phyloP scores from a whole-genome alignment of 2,329 filamentous ascomycete genomes.

The Plenodomus lindquistii region DNA sequence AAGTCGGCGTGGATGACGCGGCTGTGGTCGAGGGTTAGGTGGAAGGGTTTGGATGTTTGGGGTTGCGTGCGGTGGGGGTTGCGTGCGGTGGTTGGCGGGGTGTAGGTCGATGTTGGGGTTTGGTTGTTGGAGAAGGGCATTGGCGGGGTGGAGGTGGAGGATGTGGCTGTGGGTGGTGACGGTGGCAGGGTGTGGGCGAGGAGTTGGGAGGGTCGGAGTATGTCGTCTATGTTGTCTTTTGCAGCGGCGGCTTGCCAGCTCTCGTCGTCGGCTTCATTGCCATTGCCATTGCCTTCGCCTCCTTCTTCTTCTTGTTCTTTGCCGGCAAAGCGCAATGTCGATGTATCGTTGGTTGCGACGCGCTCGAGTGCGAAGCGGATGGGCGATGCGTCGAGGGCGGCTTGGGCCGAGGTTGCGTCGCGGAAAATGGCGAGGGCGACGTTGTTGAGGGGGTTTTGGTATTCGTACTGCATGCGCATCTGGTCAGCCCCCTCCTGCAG shows the following conservation, averaged over 20 bases:
- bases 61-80: not conserved
- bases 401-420: conserved; percentile 44
- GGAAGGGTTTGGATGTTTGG: conserved; percentile 34
- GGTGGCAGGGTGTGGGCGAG: conserved; percentile 14
- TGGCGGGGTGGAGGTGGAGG: conserved; percentile 7
- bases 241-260: conserved; percentile 5
- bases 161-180: conserved; percentile 4
- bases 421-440: conserved; percentile 53
- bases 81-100: conserved; percentile 27
- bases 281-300: conserved; percentile 14
- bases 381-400: conserved; percentile 50
- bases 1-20: conserved; percentile 47
- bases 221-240: conserved; percentile 32
- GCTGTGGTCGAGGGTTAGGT: conserved; percentile 46
- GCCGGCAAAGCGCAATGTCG: not conserved
- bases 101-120: not conserved
- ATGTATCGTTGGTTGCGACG: conserved; percentile 8
- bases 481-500: not conserved
- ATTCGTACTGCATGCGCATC: conserved; percentile 46
- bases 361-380: conserved; percentile 52
- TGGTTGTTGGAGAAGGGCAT: conserved; percentile 39
- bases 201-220: conserved; percentile 34
- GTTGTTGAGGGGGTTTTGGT: conserved; percentile 47
- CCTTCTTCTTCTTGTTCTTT: conserved; percentile 5
- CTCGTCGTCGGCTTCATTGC: not conserved